These are phyloP conservation scores for Polyplosphaeria fusca DNA, from an alignment of 495 filamentous ascomycete genomes.

Conservation along the genomic window DNA sequence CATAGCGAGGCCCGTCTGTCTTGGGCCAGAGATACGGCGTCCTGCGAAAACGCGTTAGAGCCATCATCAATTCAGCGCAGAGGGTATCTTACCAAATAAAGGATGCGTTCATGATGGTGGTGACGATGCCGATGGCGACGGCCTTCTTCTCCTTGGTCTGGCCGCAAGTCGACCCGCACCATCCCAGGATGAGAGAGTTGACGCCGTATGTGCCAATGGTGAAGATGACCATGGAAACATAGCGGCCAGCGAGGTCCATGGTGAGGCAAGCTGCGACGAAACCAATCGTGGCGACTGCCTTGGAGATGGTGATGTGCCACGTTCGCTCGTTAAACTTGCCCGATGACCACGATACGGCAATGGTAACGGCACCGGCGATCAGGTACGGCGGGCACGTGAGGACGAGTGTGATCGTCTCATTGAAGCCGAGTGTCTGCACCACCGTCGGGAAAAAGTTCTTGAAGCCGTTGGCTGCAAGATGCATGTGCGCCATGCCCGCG, in stretches of 20 bases:
- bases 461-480: slow-evolving; percentile 43
- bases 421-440: slow-evolving; percentile 52
- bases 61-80: background rate
- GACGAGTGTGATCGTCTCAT: slow-evolving; percentile 50
- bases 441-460: slow-evolving; percentile 58
- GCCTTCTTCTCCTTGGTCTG: slow-evolving; percentile 50
- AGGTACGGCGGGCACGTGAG: slow-evolving; percentile 54
- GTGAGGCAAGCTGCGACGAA: slow-evolving; percentile 49
- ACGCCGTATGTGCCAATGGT: slow-evolving; percentile 48
- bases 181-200: slow-evolving; percentile 52
- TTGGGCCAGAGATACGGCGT: slow-evolving; percentile 52
- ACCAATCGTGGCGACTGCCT: slow-evolving; percentile 48
- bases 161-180: slow-evolving; percentile 54
- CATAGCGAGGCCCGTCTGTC: slow-evolving; percentile 49
- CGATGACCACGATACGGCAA: slow-evolving; percentile 43
- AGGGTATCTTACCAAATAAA: slow-evolving; percentile 43
- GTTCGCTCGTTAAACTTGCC: slow-evolving; percentile 49
- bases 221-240: slow-evolving; percentile 52
- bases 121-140: slow-evolving; percentile 53
- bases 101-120: slow-evolving; percentile 53
- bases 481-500: slow-evolving; percentile 35
- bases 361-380: slow-evolving; percentile 43
- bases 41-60: slow-evolving; percentile 2
- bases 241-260: slow-evolving; percentile 47
- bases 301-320: slow-evolving; percentile 48